Evolutionary conservation across 345 rosid species (phyloP), one percentile per base, ranked within the genome.

Genomic region (Gossypium longicalyx): DNA sequence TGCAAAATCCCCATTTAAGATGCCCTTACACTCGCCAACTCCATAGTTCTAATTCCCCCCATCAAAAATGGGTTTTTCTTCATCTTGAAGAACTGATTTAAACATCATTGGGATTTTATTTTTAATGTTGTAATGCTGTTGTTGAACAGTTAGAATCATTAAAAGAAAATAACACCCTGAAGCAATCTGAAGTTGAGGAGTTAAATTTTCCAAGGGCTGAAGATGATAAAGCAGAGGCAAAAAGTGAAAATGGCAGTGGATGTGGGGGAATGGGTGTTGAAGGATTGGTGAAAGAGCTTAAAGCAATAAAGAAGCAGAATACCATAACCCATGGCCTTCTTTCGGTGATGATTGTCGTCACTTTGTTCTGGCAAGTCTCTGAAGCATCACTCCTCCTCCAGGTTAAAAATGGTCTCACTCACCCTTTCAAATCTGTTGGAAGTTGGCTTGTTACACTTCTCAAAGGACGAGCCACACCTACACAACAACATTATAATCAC

Each of bases 281-380:
- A 59, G 91, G 88, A 76, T 70, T 92, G 49, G 77, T 77, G 7
- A 88, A 89, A 71, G 97, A 88, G 83, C 86, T 94, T 34, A 82
- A 70, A 73, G 48, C 82, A 9, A 78, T 94, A 74, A 84, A 81
- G 88, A 83, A 72, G 83, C 98, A 94, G 87, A 94, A 92, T 77
- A 63, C 69, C 8, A 60, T 86, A 9, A 92, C 97, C 0, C 97
- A 94, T 72, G 77, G 90, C 74, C 89, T 94, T 7, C 84, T 94
- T 48, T 89, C 97, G 4, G 82, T 71, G 71, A 63, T 88, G 90
- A 89, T 92, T 73, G 81, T 87, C 41, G 82, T 94, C 34, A 89
- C 97, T 4, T 34, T 87, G 17, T 68, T 85, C 11, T 94, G 98
- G 97, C 97, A 92, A 79, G 67, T 89, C 41, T 92, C 98, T 2